phyloP scores from a whole-genome alignment of 345 rosid species.

The Schrenkiella parvula region DNA sequence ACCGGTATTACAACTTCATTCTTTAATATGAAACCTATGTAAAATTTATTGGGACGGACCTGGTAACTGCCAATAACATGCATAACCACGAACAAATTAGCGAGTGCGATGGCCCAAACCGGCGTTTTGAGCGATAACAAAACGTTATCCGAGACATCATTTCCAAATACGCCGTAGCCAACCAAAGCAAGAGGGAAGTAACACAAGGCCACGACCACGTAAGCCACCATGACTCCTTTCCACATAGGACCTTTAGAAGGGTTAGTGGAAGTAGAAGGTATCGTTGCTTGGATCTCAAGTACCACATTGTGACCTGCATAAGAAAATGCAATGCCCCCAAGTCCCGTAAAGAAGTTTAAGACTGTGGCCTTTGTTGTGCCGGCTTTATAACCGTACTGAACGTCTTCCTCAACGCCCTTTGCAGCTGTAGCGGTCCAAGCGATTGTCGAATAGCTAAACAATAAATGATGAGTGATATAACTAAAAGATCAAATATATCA shows the following conservation, averaged over 20 bases:
- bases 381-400: slow-evolving; percentile 34
- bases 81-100: slow-evolving; percentile 57
- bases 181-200: slow-evolving; percentile 61
- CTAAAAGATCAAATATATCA: neutral
- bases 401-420: slow-evolving; percentile 40
- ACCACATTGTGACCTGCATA: slow-evolving; percentile 69
- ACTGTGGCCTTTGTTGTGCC: slow-evolving; percentile 35
- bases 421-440: slow-evolving; percentile 54
- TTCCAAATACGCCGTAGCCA: slow-evolving; percentile 55
- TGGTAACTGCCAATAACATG: slow-evolving; percentile 79
- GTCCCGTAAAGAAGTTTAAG: slow-evolving; percentile 46
- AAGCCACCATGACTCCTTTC: slow-evolving; percentile 55
- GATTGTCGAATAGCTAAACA: slow-evolving; percentile 51
- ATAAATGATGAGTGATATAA: neutral
- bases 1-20: no score
- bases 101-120: slow-evolving; percentile 47
- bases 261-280: slow-evolving; percentile 58
- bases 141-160: slow-evolving; percentile 55
- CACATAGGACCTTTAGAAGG: slow-evolving; percentile 76
- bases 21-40: no score
- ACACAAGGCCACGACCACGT: slow-evolving; percentile 54
- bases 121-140: slow-evolving; percentile 60
- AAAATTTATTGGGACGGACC: slow-evolving; percentile 28
- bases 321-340: slow-evolving; percentile 66
- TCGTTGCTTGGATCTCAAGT: slow-evolving; percentile 68